Evolutionary conservation across 2,329 filamentous ascomycete genomes (phyloP), one percentile per base, ranked within the genome.

Genomic region (Penicillium digitatum): DNA sequence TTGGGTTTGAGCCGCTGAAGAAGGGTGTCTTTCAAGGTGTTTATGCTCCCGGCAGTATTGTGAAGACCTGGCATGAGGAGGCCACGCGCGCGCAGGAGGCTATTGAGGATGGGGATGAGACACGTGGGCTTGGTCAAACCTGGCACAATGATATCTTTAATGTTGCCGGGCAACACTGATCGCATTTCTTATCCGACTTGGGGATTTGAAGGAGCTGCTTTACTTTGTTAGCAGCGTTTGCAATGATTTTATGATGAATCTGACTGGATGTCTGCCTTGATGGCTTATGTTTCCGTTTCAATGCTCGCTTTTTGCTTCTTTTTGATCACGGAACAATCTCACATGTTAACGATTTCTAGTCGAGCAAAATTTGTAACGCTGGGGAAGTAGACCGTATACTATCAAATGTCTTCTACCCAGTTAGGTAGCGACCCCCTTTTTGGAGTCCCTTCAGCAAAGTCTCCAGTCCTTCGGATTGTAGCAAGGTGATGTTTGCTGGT

Each of bases 91-190:
- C 89, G 0, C 80, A 80, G 20, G 88, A 95, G 72, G 81, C 85
- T 38, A 83, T 95, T 35, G 85, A 92, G 61, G 88, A 93, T 61
- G 70, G 70, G 6, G 86, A 85, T 67, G 82, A 86, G 52, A 78
- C 78, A 44, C 85, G 81, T 16, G 88, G 70, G 10, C 26, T 70
- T 46, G 62, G 63, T 16, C 52, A 56, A 27, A 74, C 88, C 0
- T 96, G 91, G 91, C 82, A 88, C 63, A 96, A 95, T 71, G 85
- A 85, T 43, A 86, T 95, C n/a, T 95, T 96, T 58, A 80, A 85
- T 62, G 68, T 81, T 56, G 59, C 62, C 14, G 59, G 56, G 24
- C 26, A 35, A 3, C 26, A 35, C n/a, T 58, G 43, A 58, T 45
- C 18, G 9, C 16, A 18, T 24, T 43, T 45, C 18, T 22, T 32